phyloP scores from a whole-genome alignment of 164 flowering plant species.

The Taxillus chinensis region DNA sequence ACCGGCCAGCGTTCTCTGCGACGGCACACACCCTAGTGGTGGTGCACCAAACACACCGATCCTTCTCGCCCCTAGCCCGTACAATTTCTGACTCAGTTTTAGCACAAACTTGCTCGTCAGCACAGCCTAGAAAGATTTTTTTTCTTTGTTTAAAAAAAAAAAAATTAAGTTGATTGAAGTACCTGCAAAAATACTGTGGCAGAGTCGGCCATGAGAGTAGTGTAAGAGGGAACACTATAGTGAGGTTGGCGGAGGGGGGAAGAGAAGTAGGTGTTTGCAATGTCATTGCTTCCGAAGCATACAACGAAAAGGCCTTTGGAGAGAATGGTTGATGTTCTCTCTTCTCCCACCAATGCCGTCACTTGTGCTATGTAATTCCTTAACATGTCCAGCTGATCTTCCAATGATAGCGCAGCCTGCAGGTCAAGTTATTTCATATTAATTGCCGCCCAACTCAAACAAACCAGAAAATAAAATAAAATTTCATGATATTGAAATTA shows the following conservation, averaged over 20 bases:
- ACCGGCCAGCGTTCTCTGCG: slow-evolving; percentile 33
- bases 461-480: no score
- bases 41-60: slow-evolving; percentile 28
- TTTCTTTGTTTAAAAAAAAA: no score
- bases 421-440: not conserved
- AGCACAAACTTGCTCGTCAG: no score
- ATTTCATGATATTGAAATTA: no score
- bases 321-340: slow-evolving; percentile 12
- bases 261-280: slow-evolving; percentile 26
- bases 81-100: slow-evolving; percentile 24
- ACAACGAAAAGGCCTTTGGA: slow-evolving; percentile 18
- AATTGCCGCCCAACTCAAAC: not conserved
- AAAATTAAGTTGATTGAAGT: not conserved
- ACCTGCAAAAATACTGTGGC: slow-evolving; percentile 24
- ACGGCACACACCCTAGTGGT: slow-evolving; percentile 49
- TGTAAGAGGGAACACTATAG: slow-evolving; percentile 20
- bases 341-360: slow-evolving; percentile 20
- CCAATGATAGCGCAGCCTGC: slow-evolving; percentile 27
- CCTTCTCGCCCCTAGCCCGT: slow-evolving; percentile 39
- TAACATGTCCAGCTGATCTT: slow-evolving; percentile 29
- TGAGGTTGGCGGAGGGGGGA: slow-evolving; percentile 5
- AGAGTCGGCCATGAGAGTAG: slow-evolving; percentile 15
- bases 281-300: slow-evolving; percentile 31
- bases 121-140: no score
- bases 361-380: slow-evolving; percentile 21